Evolutionary conservation across 73 alveolate genomes (phyloP).

Genomic region (Paramecium bursaria): DNA sequence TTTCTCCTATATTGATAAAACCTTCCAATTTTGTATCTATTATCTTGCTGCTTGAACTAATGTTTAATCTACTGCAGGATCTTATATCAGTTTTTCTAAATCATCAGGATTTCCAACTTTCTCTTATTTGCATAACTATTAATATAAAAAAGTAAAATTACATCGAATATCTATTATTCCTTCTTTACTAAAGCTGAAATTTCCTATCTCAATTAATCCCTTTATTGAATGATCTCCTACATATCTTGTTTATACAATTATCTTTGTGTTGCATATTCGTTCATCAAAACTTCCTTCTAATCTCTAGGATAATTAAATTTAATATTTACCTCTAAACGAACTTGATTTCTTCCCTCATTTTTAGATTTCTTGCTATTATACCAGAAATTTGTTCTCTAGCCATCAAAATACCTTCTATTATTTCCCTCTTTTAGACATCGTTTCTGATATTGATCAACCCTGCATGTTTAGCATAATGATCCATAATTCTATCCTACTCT

Average conservation of each 20-base stretch:
- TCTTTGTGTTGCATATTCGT: constrained; percentile 15
- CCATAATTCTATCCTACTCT: constrained; percentile 67
- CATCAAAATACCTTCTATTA: constrained; percentile 62
- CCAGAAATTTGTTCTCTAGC: constrained; percentile 67
- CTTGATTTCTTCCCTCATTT: constrained; percentile 68
- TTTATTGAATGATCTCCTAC: constrained; percentile 27
- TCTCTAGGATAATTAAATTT: constrained; percentile 25
- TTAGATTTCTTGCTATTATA: constrained; percentile 55
- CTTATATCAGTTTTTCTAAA: constrained; percentile 58
- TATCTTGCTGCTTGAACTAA: constrained; percentile 61
- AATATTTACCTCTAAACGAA: constrained; percentile 13
- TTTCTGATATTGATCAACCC: constrained; percentile 68
- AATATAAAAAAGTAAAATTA: not conserved
- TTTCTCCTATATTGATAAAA: constrained; percentile 54
- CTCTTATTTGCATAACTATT: constrained; percentile 62
- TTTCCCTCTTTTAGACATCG: constrained; percentile 66
- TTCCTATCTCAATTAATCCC: constrained; percentile 57
- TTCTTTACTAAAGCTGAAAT: constrained; percentile 27
- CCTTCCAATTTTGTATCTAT: constrained; percentile 56
- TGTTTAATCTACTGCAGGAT: constrained; percentile 51
- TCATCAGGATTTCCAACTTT: constrained; percentile 69
- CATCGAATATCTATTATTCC: constrained; percentile 65
- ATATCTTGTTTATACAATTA: constrained; percentile 35
- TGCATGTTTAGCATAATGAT: constrained; percentile 67
- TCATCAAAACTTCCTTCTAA: constrained; percentile 45